These are phyloP conservation scores for Hanseniaspora meyeri DNA, from an alignment of 805 yeast species.

Conservation along the genomic window DNA sequence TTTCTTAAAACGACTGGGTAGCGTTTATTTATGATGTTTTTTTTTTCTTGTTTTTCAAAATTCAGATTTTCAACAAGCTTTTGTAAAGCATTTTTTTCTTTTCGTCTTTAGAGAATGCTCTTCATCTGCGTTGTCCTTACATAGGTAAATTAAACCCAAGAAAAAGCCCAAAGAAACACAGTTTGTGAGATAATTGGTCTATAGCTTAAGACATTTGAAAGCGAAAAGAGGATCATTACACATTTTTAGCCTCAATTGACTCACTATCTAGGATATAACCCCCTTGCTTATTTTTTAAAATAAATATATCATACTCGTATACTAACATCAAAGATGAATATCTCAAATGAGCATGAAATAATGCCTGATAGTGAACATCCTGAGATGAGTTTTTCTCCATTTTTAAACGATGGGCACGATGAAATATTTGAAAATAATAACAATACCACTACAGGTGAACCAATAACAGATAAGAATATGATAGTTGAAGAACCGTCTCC, in stretches of 20 bases:
- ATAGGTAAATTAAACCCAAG: no score
- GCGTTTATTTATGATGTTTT: neutral
- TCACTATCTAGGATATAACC: neutral
- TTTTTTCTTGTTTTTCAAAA: no score
- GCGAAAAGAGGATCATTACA: no score
- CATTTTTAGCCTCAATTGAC: no score
- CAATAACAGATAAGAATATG: constrained; percentile 9
- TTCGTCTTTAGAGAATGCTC: no score
- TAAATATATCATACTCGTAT: no score
- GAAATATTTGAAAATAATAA: neutral
- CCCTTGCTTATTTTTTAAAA: neutral
- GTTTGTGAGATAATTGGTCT: no score
- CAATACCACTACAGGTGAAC: neutral
- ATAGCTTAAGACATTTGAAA: no score
- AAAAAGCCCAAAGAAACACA: no score
- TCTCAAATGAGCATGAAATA: neutral
- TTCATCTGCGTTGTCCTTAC: no score
- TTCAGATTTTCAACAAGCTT: neutral
- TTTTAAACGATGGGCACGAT: neutral
- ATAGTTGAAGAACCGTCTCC: constrained; percentile 13
- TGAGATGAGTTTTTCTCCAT: neutral
- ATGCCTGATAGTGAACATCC: neutral
- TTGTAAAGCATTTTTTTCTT: no score
- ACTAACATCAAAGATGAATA: neutral
- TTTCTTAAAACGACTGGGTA: neutral